Percentiles rank a stretch among this genome's conserved stretches.
Conservation (phyloP, 345 rosid genomes). For the Eucalyptus brandiana region DNA sequence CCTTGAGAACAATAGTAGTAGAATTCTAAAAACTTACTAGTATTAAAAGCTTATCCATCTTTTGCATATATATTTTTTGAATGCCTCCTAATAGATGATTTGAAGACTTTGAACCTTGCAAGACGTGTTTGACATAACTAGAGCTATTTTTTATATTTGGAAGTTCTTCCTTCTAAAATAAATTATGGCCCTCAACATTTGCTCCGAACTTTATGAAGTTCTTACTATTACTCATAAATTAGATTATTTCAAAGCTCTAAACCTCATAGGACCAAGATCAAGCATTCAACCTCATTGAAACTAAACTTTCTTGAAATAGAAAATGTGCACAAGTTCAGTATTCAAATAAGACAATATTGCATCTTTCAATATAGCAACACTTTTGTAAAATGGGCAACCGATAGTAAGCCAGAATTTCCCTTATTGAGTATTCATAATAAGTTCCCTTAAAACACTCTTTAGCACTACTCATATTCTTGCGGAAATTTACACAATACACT, state of each 20-base stretch:
- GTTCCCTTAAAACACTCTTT: neutral
- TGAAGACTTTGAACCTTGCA: neutral
- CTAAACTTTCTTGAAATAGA: neutral
- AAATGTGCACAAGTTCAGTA: neutral
- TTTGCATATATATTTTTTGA: neutral
- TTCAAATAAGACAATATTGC: neutral
- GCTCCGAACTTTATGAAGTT: neutral
- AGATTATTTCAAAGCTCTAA: neutral
- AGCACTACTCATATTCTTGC: neutral
- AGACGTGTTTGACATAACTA: neutral
- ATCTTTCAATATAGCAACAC: neutral
- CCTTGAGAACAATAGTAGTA: neutral
- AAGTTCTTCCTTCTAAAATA: neutral
- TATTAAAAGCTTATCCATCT: neutral
- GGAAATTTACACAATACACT: neutral
- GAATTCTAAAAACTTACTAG: neutral
- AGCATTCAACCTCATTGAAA: neutral
- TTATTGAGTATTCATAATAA: neutral
- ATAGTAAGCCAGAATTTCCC: neutral
- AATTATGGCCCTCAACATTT: neutral
- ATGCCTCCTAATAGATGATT: neutral
- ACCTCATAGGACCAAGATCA: neutral
- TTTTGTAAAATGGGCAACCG: neutral
- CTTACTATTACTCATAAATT: neutral
- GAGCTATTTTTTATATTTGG: neutral